phyloP scores from a whole-genome alignment of 2,329 filamentous ascomycete species.

The Penicillium capsulatum region DNA sequence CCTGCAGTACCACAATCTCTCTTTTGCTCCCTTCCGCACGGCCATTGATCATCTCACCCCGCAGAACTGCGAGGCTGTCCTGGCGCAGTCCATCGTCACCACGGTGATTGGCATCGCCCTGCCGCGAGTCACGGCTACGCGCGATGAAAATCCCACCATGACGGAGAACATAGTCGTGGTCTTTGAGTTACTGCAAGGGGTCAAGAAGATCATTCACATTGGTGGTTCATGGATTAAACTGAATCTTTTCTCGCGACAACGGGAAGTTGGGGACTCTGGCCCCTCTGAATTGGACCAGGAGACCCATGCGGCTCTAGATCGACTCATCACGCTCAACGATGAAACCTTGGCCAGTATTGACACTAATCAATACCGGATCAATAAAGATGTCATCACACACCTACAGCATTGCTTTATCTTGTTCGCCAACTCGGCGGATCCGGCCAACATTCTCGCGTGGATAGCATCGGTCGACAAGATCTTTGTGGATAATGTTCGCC shows the following conservation, averaged over 20 bases:
- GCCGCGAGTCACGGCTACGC: constrained; percentile 29
- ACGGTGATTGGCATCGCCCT: constrained; percentile 36
- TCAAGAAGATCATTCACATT: constrained; percentile 33
- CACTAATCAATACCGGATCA: constrained; percentile 27
- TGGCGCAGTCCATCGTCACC: constrained; percentile 37
- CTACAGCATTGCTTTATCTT: constrained; percentile 29
- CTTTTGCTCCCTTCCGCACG: constrained; percentile 33
- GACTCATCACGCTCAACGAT: constrained; percentile 28
- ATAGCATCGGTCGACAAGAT: constrained; percentile 31
- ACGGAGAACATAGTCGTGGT: constrained; percentile 36
- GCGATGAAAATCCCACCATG: constrained; percentile 30
- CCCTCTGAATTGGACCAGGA: constrained; percentile 21
- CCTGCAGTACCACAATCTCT: constrained; percentile 35
- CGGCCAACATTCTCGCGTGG: constrained; percentile 34
- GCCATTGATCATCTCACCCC: constrained; percentile 35
- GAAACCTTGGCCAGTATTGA: constrained; percentile 24
- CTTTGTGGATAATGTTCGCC: constrained; percentile 29
- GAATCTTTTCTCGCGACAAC: constrained; percentile 48
- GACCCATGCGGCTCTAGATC: constrained; percentile 26
- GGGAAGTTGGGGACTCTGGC: constrained; percentile 44
- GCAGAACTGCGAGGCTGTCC: constrained; percentile 36
- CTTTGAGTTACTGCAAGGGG: constrained; percentile 35
- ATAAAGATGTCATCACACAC: constrained; percentile 27
- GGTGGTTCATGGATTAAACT: constrained; percentile 45
- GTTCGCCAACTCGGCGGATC: constrained; percentile 22